Conservation (phyloP, 495 filamentous ascomycete species). For the Penicillium parvum region DNA sequence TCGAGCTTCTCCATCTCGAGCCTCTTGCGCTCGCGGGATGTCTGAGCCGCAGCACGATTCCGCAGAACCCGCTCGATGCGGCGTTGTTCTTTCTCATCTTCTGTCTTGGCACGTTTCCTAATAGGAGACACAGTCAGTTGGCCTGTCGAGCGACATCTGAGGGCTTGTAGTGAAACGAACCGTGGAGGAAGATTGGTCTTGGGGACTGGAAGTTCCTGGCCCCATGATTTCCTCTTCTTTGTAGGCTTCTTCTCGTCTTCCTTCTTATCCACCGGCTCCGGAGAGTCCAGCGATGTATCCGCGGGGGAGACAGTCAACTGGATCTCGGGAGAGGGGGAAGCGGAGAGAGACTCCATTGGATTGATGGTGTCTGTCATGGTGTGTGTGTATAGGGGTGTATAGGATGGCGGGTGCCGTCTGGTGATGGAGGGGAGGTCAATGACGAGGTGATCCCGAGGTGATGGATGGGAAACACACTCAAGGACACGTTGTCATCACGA, state of each 20-base stretch:
- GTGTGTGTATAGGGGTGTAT: neutral
- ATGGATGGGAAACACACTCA: slow-evolving; percentile 2
- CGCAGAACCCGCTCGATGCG: slow-evolving; percentile 95
- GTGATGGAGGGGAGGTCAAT: slow-evolving; percentile 11
- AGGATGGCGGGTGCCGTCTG: slow-evolving; percentile 19
- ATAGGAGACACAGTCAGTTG: slow-evolving; percentile 4
- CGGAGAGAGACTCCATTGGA: slow-evolving; percentile 31
- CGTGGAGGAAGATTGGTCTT: slow-evolving; percentile 96
- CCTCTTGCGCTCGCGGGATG: slow-evolving; percentile 91
- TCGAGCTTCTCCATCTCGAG: slow-evolving; percentile 89
- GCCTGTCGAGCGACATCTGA: neutral
- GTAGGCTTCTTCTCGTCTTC: slow-evolving; percentile 66
- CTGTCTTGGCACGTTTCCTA: slow-evolving; percentile 97
- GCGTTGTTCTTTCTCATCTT: slow-evolving; percentile 97
- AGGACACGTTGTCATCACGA: slow-evolving; percentile 41
- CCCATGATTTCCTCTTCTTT: slow-evolving; percentile 99
- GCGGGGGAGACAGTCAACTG: slow-evolving; percentile 49
- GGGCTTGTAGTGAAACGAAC: slow-evolving; percentile 46
- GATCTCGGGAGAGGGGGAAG: slow-evolving; percentile 30
- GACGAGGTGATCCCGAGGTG: neutral
- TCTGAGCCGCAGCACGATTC: slow-evolving; percentile 93
- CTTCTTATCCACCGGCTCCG: slow-evolving; percentile 23
- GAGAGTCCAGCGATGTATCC: slow-evolving; percentile 40
- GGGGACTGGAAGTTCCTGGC: slow-evolving; percentile 91
- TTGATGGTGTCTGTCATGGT: slow-evolving; percentile 39